A percentile compares a stretch with the other conserved stretches of the same genome.
Evolutionary conservation across 2,329 filamentous ascomycete species (phyloP).

Genomic region (Cladophialophora yegresii): DNA sequence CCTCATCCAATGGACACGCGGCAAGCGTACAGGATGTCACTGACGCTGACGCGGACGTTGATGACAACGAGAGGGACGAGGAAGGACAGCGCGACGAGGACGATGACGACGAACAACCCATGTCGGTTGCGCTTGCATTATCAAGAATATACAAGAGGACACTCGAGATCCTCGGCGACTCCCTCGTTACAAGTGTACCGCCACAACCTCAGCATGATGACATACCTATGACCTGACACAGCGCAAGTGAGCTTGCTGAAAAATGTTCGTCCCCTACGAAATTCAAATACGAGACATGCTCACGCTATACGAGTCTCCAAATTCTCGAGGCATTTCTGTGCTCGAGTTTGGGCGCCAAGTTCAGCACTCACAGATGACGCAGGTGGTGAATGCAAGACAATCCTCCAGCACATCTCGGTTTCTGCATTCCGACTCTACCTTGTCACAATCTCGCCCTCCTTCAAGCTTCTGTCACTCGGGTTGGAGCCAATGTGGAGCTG

Average conservation of each 20-base stretch:
- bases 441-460: slow-evolving; percentile 2
- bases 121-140: slow-evolving; percentile 27
- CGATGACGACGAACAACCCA: slow-evolving; percentile 6
- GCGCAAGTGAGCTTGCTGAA: background rate
- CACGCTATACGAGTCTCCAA: background rate
- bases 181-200: slow-evolving; percentile 5
- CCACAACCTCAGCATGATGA: slow-evolving; percentile 13
- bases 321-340: background rate
- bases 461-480: slow-evolving; percentile 11
- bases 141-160: slow-evolving; percentile 35
- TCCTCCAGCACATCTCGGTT: background rate
- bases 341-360: background rate
- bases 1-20: slow-evolving; percentile 23
- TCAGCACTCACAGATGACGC: background rate
- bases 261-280: background rate
- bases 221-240: slow-evolving; percentile 7
- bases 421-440: slow-evolving; percentile 1
- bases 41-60: slow-evolving; percentile 25
- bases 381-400: background rate
- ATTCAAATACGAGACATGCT: background rate
- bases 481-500: slow-evolving; percentile 7
- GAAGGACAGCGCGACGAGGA: slow-evolving; percentile 14
- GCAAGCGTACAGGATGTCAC: slow-evolving; percentile 24
- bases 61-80: slow-evolving; percentile 24
- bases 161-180: slow-evolving; percentile 36